phyloP scores from a whole-genome alignment of 176 grass and related monocot species.

The Raddia guianensis region DNA sequence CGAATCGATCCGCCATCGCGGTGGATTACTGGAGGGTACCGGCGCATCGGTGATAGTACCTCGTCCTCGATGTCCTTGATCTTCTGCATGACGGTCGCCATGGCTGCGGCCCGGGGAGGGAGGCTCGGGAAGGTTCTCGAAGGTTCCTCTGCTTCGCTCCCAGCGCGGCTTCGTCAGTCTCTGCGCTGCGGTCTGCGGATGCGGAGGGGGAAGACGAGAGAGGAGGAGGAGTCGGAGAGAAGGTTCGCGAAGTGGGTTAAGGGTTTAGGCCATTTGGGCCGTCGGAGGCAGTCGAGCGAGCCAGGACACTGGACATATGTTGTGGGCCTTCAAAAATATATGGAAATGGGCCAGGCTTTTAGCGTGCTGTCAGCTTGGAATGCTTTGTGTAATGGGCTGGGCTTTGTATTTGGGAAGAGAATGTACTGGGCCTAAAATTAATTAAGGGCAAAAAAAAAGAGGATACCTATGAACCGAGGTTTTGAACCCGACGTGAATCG shows the following conservation, averaged over 20 bases:
- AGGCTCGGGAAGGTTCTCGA: neutral
- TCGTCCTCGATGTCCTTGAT: constrained; percentile 99
- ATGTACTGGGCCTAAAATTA: too few relatives aligned
- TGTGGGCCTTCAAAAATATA: neutral
- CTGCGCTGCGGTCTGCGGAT: too few relatives aligned
- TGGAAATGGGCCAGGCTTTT: neutral
- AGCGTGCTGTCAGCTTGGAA: neutral
- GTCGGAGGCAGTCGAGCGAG: neutral
- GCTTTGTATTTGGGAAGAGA: too few relatives aligned
- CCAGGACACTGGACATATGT: neutral
- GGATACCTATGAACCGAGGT: constrained; percentile 7
- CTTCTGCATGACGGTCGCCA: constrained; percentile 99
- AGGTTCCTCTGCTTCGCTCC: neutral
- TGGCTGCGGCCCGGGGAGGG: constrained; percentile 31
- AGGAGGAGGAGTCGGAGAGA: neutral
- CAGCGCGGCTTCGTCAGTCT: neutral
- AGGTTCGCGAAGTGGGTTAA: constrained; percentile 39
- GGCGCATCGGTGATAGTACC: constrained; percentile 40
- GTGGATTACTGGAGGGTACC: neutral
- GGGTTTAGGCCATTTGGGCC: constrained; percentile 17
- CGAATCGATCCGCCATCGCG: constrained; percentile 9
- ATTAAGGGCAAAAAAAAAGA: fast-evolving
- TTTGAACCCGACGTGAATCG: constrained; percentile 99
- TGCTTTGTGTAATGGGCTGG: neutral
- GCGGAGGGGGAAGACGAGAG: neutral